phyloP scores from a whole-genome alignment of 306 rosid genomes.

The Vicia villosa region DNA sequence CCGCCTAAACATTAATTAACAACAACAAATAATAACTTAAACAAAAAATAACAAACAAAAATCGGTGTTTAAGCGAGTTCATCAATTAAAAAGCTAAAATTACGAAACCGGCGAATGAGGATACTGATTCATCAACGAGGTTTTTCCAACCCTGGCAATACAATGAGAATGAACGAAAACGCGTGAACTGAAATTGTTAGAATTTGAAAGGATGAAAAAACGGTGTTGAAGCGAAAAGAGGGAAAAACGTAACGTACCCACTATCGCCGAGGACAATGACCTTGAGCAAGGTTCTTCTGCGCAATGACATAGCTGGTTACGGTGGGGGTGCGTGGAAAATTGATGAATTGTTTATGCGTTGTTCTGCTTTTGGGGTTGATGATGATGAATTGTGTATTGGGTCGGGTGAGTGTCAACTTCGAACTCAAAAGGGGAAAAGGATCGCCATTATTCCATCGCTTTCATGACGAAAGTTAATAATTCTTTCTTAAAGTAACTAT shows the following conservation, averaged over 20 bases:
- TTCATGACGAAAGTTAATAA: background rate
- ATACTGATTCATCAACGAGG: conserved; percentile 98
- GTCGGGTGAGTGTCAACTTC: conserved; percentile 22
- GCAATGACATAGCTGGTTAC: conserved; percentile 69
- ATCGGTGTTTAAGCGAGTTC: too few relatives aligned
- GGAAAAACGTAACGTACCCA: conserved; percentile 63
- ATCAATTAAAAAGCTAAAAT: background rate
- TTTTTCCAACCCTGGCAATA: conserved; percentile 84
- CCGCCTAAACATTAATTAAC: background rate
- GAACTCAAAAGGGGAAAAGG: conserved; percentile 36
- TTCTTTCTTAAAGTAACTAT: background rate
- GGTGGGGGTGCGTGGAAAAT: conserved; percentile 15
- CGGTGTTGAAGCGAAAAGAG: background rate
- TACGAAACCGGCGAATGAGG: conserved; percentile 40
- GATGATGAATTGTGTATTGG: background rate
- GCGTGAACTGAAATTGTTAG: background rate
- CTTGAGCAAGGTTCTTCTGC: conserved; percentile 94
- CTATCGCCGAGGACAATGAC: conserved; percentile 99
- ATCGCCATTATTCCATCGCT: conserved; percentile 53
- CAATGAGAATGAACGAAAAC: conserved; percentile 11
- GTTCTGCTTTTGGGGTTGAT: background rate
- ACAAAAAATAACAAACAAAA: background rate
- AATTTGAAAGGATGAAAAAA: background rate
- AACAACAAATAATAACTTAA: background rate
- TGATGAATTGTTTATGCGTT: background rate